Evolutionary conservation across 495 filamentous ascomycete genomes (phyloP).

Genomic region (Neurospora sp.): DNA sequence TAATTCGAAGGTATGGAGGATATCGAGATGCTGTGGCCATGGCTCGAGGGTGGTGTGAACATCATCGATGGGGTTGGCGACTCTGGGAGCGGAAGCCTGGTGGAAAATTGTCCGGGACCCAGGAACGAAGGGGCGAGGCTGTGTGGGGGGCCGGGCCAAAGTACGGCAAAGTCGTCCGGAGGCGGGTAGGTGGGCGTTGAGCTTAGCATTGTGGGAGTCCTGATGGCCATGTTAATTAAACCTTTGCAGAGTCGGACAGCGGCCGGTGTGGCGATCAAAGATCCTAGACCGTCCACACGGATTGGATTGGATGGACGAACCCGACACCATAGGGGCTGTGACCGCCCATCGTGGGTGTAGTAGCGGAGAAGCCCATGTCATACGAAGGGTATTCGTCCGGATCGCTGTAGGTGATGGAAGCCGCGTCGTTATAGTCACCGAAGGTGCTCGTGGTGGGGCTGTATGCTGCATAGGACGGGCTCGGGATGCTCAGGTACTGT

Average conservation of each 20-base stretch:
- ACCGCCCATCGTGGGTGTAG: constrained; percentile 28
- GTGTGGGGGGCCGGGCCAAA: constrained; percentile 12
- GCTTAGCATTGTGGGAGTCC: constrained; percentile 30
- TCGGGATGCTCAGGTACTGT: constrained; percentile 47
- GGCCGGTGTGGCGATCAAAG: constrained; percentile 24
- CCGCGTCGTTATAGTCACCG: constrained; percentile 40
- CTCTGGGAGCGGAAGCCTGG: constrained; percentile 23
- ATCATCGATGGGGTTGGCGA: constrained; percentile 20
- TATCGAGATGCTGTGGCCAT: constrained; percentile 19
- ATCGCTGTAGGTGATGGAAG: constrained; percentile 44
- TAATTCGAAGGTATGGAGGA: constrained; percentile 14
- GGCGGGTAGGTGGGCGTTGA: constrained; percentile 25
- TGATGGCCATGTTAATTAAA: constrained; percentile 40
- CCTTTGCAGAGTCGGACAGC: constrained; percentile 24
- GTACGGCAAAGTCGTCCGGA: constrained; percentile 19
- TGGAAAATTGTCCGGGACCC: constrained; percentile 22
- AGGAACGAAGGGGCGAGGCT: constrained; percentile 25
- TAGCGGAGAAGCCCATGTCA: constrained; percentile 28
- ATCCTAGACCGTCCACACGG: constrained; percentile 38
- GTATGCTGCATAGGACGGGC: constrained; percentile 42
- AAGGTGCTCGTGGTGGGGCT: constrained; percentile 46
- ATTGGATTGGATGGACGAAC: constrained; percentile 46
- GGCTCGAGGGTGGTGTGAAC: constrained; percentile 18
- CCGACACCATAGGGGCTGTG: constrained; percentile 41
- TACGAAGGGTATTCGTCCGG: constrained; percentile 36